Conservation (phyloP, 2,329 filamentous ascomycete genomes). For the Monosporascus sp. region DNA sequence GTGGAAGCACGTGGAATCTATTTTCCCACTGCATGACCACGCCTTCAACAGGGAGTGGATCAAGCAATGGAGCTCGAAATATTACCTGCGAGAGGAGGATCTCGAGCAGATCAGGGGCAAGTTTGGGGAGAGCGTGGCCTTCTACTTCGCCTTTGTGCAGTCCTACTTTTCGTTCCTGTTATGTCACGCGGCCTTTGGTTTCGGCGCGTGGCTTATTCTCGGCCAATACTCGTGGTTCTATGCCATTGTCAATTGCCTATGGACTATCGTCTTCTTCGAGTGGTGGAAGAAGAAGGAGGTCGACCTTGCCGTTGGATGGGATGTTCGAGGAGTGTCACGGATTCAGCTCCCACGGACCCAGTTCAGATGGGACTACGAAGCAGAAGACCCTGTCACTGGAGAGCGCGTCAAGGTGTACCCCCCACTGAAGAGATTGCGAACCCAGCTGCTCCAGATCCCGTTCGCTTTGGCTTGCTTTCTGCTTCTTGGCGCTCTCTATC, state of each 20-base stretch:
- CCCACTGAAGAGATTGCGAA: constrained; percentile 64
- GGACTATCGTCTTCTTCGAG: constrained; percentile 86
- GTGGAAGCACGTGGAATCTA: constrained; percentile 67
- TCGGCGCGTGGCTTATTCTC: constrained; percentile 73
- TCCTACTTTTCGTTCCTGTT: constrained; percentile 82
- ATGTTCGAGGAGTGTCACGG: constrained; percentile 74
- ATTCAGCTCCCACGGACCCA: constrained; percentile 74
- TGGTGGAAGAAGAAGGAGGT: constrained; percentile 94
- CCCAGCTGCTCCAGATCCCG: constrained; percentile 76
- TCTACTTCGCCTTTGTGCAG: constrained; percentile 93
- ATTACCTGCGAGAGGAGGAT: constrained; percentile 58
- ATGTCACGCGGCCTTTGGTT: constrained; percentile 75
- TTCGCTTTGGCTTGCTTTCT: constrained; percentile 72
- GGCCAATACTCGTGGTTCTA: constrained; percentile 81
- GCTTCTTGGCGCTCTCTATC: constrained; percentile 75
- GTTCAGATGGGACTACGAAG: constrained; percentile 73
- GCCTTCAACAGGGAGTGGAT: constrained; percentile 72
- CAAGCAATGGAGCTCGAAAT: constrained; percentile 67
- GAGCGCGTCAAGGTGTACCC: constrained; percentile 74
- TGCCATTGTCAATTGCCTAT: constrained; percentile 72
- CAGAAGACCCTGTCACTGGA: constrained; percentile 75
- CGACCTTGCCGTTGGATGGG: constrained; percentile 83
- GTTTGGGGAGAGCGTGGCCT: constrained; percentile 80
- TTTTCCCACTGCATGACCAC: constrained; percentile 78
- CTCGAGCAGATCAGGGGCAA: constrained; percentile 70